A percentile compares a stretch with the other conserved stretches of the same genome.
These are phyloP conservation scores for Westerdykella sp. DNA, from an alignment of 2,329 filamentous ascomycete genomes.

Conservation along the genomic window DNA sequence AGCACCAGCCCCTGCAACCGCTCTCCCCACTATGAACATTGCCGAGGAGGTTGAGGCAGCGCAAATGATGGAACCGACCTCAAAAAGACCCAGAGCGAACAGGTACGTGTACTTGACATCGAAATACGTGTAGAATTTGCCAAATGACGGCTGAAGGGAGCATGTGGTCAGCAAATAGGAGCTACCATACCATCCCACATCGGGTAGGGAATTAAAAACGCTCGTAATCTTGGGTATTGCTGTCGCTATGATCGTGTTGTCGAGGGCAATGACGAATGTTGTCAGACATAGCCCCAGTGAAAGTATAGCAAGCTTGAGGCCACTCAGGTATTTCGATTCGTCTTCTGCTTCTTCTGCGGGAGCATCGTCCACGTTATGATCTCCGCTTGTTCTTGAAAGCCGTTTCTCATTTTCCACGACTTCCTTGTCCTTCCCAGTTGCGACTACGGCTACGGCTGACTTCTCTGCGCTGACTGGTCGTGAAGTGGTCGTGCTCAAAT, in stretches of 20 bases:
- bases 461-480: too few relatives aligned
- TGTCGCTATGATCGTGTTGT: conserved; percentile 37
- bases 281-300: conserved; percentile 31
- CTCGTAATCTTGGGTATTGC: conserved; percentile 40
- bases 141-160: conserved; percentile 42
- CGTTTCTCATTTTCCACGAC: too few relatives aligned
- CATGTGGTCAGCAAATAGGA: conserved; percentile 44
- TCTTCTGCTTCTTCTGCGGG: conserved; percentile 18
- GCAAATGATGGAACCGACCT: conserved; percentile 51
- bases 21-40: conserved; percentile 52
- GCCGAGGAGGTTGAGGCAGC: conserved; percentile 43
- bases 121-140: conserved; percentile 56
- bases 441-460: too few relatives aligned
- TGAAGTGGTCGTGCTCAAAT: too few relatives aligned
- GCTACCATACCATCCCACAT: conserved; percentile 40
- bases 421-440: too few relatives aligned
- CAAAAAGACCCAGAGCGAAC: conserved; percentile 42
- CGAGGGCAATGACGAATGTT: conserved; percentile 35
- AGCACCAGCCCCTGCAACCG: conserved; percentile 49
- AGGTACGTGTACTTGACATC: conserved; percentile 49
- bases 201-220: conserved; percentile 36
- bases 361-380: too few relatives aligned
- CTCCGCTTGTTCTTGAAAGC: too few relatives aligned
- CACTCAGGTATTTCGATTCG: conserved; percentile 31
- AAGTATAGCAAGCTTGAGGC: conserved; percentile 30